Evolutionary conservation across 2,329 filamentous ascomycete genomes (phyloP).

Genomic region (Hypocreales sp.): DNA sequence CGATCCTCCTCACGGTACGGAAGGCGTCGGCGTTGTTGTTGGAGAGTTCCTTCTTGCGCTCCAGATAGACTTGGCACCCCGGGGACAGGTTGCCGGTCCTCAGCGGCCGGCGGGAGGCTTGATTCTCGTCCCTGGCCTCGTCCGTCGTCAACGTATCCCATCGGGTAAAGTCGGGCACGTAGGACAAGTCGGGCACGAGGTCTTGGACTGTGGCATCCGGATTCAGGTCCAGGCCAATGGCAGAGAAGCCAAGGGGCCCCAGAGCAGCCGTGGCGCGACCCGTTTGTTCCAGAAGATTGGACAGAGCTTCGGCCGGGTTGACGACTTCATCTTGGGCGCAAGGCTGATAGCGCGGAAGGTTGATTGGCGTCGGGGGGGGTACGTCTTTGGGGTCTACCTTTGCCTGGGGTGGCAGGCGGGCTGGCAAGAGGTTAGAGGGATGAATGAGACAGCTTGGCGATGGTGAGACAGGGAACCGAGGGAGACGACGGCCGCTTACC

Average conservation of each 20-base stretch:
- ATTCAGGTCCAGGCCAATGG: slow-evolving; percentile 40
- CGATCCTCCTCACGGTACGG: slow-evolving; percentile 43
- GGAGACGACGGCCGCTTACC: slow-evolving; percentile 15
- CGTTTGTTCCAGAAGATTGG: slow-evolving; percentile 35
- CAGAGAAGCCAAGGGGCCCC: slow-evolving; percentile 33
- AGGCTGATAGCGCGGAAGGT: slow-evolving; percentile 30
- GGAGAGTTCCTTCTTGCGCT: slow-evolving; percentile 41
- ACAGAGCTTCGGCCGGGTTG: slow-evolving; percentile 21
- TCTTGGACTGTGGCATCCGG: slow-evolving; percentile 29
- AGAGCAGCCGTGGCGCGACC: slow-evolving; percentile 27
- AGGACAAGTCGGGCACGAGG: slow-evolving; percentile 37
- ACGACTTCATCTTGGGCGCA: slow-evolving; percentile 15
- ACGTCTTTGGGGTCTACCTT: slow-evolving; percentile 32
- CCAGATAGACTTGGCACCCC: slow-evolving; percentile 40
- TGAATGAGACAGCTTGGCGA: too few relatives aligned
- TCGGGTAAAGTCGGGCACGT: slow-evolving; percentile 34
- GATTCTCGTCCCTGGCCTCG: slow-evolving; percentile 31
- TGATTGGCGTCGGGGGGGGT: slow-evolving; percentile 39
- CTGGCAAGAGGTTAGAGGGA: too few relatives aligned
- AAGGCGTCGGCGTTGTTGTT: slow-evolving; percentile 43
- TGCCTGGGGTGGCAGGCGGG: slow-evolving; percentile 10
- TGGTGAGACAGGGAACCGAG: not conserved
- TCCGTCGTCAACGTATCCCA: slow-evolving; percentile 36
- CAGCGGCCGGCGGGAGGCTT: slow-evolving; percentile 29
- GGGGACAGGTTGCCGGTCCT: slow-evolving; percentile 39